A percentile compares a stretch with the other conserved stretches of the same genome.
These are phyloP conservation scores for Penicillium sp. DNA, from an alignment of 2,329 filamentous ascomycete genomes.

Conservation along the genomic window DNA sequence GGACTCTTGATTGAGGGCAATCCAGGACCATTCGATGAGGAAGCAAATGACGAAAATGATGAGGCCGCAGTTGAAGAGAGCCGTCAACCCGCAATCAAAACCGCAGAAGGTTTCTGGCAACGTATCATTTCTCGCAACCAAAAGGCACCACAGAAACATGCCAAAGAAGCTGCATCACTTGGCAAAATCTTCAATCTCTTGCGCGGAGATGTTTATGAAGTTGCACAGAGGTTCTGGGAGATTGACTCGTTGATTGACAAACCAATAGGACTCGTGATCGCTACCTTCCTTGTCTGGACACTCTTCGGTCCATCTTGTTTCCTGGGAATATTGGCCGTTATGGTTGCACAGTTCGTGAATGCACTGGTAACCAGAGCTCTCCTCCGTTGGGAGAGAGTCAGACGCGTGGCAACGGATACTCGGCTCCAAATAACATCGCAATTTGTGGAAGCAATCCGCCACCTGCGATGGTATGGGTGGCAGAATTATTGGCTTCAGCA, in stretches of 20 bases:
- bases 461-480: conserved; percentile 80
- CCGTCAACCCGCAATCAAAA: conserved; percentile 13
- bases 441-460: conserved; percentile 81
- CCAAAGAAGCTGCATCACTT: conserved; percentile 68
- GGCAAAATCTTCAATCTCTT: conserved; percentile 89
- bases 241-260: conserved; percentile 72
- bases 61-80: conserved; percentile 10
- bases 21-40: conserved; percentile 18
- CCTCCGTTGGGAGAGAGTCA: conserved; percentile 65
- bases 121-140: conserved; percentile 25
- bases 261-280: conserved; percentile 72
- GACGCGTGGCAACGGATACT: conserved; percentile 71
- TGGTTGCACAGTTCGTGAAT: conserved; percentile 68
- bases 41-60: conserved; percentile 12
- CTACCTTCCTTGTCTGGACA: conserved; percentile 69
- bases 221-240: conserved; percentile 71
- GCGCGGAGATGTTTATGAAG: conserved; percentile 52
- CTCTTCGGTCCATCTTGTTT: conserved; percentile 79
- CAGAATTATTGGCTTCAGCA: conserved; percentile 69
- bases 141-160: conserved; percentile 27
- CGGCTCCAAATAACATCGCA: conserved; percentile 79
- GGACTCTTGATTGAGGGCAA: conserved; percentile 33
- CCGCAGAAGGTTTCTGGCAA: conserved; percentile 27
- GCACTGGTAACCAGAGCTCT: conserved; percentile 64
- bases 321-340: conserved; percentile 67